Percentiles rank a stretch among this genome's conserved stretches.
Evolutionary conservation across 2,329 filamentous ascomycete genomes (phyloP).

Genomic region (Chalara sp.): DNA sequence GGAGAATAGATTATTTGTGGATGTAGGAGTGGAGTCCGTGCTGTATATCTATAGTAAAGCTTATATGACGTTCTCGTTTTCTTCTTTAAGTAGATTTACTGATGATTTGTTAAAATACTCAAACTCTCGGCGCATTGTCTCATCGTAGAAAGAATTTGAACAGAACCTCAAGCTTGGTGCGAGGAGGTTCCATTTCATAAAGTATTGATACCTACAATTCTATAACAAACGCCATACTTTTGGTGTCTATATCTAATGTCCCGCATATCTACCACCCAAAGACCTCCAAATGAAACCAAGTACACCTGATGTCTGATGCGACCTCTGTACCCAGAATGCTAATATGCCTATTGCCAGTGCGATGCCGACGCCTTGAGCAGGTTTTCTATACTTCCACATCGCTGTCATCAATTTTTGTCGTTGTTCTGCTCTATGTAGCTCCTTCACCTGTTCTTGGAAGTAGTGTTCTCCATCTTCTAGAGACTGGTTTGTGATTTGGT

Average conservation of each 20-base stretch:
- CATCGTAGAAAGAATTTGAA: too few relatives aligned
- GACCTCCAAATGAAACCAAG: slow-evolving; percentile 22
- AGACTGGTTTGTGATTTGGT: slow-evolving; percentile 45
- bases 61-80: too few relatives aligned
- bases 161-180: too few relatives aligned
- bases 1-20: slow-evolving; percentile 32
- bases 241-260: slow-evolving; percentile 4
- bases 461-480: slow-evolving; percentile 59
- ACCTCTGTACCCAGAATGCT: slow-evolving; percentile 59
- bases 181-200: too few relatives aligned
- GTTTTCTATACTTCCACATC: slow-evolving; percentile 59
- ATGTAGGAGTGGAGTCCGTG: too few relatives aligned
- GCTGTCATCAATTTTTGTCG: slow-evolving; percentile 42
- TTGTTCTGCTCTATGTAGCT: slow-evolving; percentile 62
- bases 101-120: too few relatives aligned
- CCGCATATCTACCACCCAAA: slow-evolving; percentile 8
- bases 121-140: too few relatives aligned
- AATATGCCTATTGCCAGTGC: slow-evolving; percentile 61
- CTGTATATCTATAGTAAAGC: too few relatives aligned
- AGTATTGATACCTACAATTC: too few relatives aligned
- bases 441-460: slow-evolving; percentile 64
- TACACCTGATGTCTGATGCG: slow-evolving; percentile 10
- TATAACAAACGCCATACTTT: too few relatives aligned
- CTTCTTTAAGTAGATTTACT: too few relatives aligned
- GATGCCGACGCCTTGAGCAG: slow-evolving; percentile 53